A percentile compares a stretch with the other conserved stretches of the same genome.
phyloP scores from a whole-genome alignment of 2,329 filamentous ascomycete species.

The Phyllosticta paracitricarpa region DNA sequence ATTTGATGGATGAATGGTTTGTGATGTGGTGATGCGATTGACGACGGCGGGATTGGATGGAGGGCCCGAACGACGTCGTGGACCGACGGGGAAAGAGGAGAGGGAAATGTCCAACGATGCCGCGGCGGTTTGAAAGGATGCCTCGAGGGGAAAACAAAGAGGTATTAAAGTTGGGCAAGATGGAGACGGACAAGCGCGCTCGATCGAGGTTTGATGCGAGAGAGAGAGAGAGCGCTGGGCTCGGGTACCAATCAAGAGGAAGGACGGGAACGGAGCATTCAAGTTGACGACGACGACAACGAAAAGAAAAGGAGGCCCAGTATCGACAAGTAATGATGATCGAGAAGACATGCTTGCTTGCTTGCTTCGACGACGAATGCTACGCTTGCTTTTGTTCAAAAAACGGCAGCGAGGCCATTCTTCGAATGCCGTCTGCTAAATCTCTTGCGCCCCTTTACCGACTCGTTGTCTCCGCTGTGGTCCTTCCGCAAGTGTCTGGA shows the following conservation, averaged over 20 bases:
- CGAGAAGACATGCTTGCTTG: background rate
- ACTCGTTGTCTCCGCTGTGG: slow-evolving; percentile 41
- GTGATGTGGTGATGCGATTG: background rate
- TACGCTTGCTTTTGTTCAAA: slow-evolving; percentile 40
- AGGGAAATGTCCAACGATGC: no score
- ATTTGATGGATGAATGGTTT: background rate
- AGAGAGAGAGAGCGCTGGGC: no score
- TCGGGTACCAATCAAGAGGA: no score
- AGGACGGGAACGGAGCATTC: background rate
- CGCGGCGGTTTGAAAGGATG: no score
- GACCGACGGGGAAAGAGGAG: no score
- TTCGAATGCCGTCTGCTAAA: slow-evolving; percentile 93
- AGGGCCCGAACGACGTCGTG: background rate
- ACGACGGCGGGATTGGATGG: background rate
- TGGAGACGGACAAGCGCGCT: no score
- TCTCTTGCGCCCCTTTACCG: slow-evolving; percentile 49
- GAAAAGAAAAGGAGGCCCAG: background rate
- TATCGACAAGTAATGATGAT: background rate
- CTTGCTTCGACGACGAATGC: background rate
- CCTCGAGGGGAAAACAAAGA: no score
- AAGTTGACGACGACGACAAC: background rate
- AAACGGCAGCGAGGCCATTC: slow-evolving; percentile 83
- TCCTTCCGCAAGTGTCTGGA: slow-evolving; percentile 38
- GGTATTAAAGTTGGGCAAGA: no score
- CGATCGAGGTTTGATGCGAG: no score